Conservation (phyloP, 2,329 filamentous ascomycete species). For the Penicillium sp. region DNA sequence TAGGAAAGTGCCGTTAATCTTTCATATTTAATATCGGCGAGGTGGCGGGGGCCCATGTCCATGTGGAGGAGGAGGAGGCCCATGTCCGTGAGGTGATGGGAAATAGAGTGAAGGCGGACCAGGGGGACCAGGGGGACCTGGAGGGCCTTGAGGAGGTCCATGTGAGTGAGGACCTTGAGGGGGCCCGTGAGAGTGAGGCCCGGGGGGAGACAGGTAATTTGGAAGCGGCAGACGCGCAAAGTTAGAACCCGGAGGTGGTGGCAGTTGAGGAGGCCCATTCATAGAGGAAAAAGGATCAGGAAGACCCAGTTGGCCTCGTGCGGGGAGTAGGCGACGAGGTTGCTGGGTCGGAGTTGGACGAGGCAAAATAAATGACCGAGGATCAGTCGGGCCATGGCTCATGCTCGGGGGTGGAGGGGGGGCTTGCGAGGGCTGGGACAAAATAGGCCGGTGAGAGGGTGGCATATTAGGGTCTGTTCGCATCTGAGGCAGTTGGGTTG, state of each 20-base stretch:
- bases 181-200: not conserved
- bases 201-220: conserved; percentile 24
- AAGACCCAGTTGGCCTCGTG: conserved; percentile 35
- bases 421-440: conserved; percentile 28
- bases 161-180: conserved; percentile 1
- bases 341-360: conserved; percentile 30
- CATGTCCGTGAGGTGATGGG: conserved; percentile 12
- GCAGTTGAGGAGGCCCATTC: conserved; percentile 39
- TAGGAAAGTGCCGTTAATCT: not conserved
- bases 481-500: conserved; percentile 39
- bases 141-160: conserved; percentile 15
- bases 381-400: conserved; percentile 31
- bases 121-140: conserved; percentile 13
- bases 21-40: conserved; percentile 13
- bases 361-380: conserved; percentile 29
- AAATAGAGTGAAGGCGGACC: conserved; percentile 15
- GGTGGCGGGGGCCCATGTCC: conserved; percentile 3
- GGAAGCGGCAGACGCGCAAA: conserved; percentile 36
- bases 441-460: conserved; percentile 37
- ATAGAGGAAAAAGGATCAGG: conserved; percentile 39
- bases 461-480: conserved; percentile 45
- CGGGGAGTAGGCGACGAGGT: conserved; percentile 39
- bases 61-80: conserved; percentile 7
- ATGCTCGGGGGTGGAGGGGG: conserved; percentile 18
- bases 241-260: conserved; percentile 40